Base-by-base conservation (phyloP, 768 basidiomycete genomes). In the Gloeostereum incarnatum region DNA sequence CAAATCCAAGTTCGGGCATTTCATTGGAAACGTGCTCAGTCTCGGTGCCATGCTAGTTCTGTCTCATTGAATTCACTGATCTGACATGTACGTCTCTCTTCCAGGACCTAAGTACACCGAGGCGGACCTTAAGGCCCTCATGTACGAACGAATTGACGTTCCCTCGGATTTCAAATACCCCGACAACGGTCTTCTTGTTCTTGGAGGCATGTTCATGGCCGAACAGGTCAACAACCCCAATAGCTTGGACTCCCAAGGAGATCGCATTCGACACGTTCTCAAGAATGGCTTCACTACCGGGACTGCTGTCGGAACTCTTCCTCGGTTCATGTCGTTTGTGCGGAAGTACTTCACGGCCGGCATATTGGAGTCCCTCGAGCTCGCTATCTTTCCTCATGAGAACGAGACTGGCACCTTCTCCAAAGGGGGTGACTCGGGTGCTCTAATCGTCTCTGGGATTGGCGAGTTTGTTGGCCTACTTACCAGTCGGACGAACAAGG, bases 241-340 rank as follows among this genome's bases (percentile, higher is more conserved):
- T 36, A 58, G 50, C 49, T 45, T 30, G 36, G 56, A 61, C 50
- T 18, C 3, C 26, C 43, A 60, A 32, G 49, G 53, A 35, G 48
- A 60, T 46, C 52, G 9, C 56, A 54, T 49, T 38, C 59, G 35
- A 41, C 57, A 35, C 14, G 65, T 63, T 31, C 35, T 60, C 39
- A 66, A 65, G 53, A 46, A 44, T 29, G 64, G 62, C 29, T 50
- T 43, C 42, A 44, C 56, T 38, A 62, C 65, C 29, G 49, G 43
- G 39, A 49, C 47, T 50, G 66, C 62, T 41, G 42, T 66, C 16
- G 63, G 62, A 46, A 54, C 55, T 42, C 54, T 53, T 14, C 64
- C 47, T 38, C 56, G 60, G 40, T 14, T 63, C 46, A 53, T 53
- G 36, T 63, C 63, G 30, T 34, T 56, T 42, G 52, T 56, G 39